phyloP scores from a whole-genome alignment of 192 early-diverging fungal genomes.

The Chytriomyces sp. region DNA sequence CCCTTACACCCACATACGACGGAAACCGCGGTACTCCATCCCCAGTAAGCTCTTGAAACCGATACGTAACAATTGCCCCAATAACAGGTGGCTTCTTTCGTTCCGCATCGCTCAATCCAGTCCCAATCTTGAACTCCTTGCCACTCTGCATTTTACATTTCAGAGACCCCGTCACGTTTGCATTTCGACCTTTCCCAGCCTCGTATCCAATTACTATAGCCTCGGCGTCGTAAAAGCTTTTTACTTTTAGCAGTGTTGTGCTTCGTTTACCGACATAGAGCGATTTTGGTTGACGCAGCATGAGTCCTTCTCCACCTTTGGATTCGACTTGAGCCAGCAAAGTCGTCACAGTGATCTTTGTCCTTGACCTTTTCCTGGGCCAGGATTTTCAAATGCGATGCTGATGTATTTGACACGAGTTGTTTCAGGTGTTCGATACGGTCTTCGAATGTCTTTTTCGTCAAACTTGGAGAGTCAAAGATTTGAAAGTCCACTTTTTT shows the following conservation, averaged over 20 bases:
- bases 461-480: constrained; percentile 68
- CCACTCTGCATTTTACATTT: constrained; percentile 67
- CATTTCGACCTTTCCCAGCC: constrained; percentile 63
- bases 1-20: constrained; percentile 45
- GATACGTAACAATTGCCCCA: constrained; percentile 54
- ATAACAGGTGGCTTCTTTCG: constrained; percentile 62
- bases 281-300: constrained; percentile 55
- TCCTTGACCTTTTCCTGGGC: constrained; percentile 51
- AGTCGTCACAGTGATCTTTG: constrained; percentile 50
- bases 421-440: constrained; percentile 53
- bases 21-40: constrained; percentile 56
- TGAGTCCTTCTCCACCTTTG: constrained; percentile 73
- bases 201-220: constrained; percentile 63
- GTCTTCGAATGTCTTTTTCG: constrained; percentile 54
- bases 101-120: constrained; percentile 68
- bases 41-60: constrained; percentile 55
- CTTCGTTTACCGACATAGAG: constrained; percentile 57
- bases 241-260: constrained; percentile 68
- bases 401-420: constrained; percentile 35
- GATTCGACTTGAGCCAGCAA: constrained; percentile 59
- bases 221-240: constrained; percentile 75
- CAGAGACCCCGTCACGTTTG: constrained; percentile 61
- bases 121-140: constrained; percentile 68
- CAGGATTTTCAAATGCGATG: constrained; percentile 49
- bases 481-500: constrained; percentile 60